phyloP scores from a whole-genome alignment of 192 early-diverging fungal species.

The Hyaloraphidium curvatum region DNA sequence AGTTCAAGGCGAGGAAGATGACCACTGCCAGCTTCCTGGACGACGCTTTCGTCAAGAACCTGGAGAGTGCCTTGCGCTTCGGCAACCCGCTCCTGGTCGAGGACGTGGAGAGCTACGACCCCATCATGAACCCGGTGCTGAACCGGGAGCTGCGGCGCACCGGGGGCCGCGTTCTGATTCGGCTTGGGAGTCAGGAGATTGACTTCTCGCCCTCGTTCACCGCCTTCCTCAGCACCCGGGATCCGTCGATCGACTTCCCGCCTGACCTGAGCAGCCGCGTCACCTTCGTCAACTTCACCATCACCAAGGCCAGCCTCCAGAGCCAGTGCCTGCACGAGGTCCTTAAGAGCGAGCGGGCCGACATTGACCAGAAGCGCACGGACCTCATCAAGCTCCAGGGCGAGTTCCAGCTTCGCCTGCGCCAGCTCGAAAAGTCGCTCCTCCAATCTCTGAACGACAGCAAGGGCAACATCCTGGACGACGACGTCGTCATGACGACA shows the following conservation, averaged over 20 bases:
- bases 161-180: constrained; percentile 85
- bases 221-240: constrained; percentile 81
- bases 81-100: constrained; percentile 93
- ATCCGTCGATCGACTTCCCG: constrained; percentile 81
- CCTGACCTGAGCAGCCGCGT: constrained; percentile 94
- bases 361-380: constrained; percentile 79
- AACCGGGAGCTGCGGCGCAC: constrained; percentile 93
- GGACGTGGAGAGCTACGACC: constrained; percentile 93
- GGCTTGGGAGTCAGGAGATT: constrained; percentile 92
- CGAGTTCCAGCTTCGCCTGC: constrained; percentile 82
- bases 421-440: constrained; percentile 82
- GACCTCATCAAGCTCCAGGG: constrained; percentile 90
- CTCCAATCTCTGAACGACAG: constrained; percentile 84
- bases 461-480: constrained; percentile 93
- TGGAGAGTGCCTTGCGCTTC: constrained; percentile 95
- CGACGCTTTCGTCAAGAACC: constrained; percentile 85
- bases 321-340: constrained; percentile 94
- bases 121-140: constrained; percentile 92
- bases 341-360: constrained; percentile 83
- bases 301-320: constrained; percentile 87
- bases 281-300: constrained; percentile 98
- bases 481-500: constrained; percentile 82
- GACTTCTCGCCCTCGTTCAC: constrained; percentile 98
- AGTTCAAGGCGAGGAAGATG: constrained; percentile 72
- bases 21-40: constrained; percentile 95